Percentiles rank a stretch among this genome's conserved stretches.
Conservation (phyloP, 1,284 basidiomycete species). For the Ustilago curta region DNA sequence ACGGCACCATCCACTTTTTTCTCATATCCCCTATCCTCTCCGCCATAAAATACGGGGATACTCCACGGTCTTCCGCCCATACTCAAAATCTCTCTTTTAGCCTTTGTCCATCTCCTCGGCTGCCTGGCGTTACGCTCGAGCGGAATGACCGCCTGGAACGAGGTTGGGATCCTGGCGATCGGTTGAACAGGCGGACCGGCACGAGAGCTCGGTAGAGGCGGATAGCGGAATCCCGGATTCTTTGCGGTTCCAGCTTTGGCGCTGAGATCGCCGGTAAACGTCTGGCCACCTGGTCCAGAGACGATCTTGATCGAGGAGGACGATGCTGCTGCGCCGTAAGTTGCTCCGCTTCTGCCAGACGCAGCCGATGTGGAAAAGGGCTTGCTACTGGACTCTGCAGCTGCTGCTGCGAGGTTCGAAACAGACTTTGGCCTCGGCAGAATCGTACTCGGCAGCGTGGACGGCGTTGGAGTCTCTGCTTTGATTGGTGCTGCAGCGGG, state of each 20-base stretch:
- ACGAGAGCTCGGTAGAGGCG: constrained; percentile 44
- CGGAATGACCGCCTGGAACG: constrained; percentile 52
- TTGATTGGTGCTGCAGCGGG: constrained; percentile 22
- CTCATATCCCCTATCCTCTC: constrained; percentile 43
- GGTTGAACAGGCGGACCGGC: constrained; percentile 54
- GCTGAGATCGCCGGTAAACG: constrained; percentile 39
- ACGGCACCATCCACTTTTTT: constrained; percentile 32
- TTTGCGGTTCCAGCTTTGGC: constrained; percentile 46
- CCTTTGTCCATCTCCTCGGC: constrained; percentile 52
- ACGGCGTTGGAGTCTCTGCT: constrained; percentile 25
- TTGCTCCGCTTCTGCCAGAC: neutral
- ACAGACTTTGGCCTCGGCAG: constrained; percentile 16
- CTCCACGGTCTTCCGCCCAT: constrained; percentile 61
- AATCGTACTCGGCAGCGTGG: neutral
- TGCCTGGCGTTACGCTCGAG: constrained; percentile 44
- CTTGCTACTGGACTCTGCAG: constrained; percentile 3
- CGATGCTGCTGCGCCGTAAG: neutral
- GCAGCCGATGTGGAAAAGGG: neutral
- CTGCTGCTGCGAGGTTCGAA: constrained; percentile 8
- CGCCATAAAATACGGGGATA: constrained; percentile 56
- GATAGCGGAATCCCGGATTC: constrained; percentile 57
- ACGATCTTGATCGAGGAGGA: constrained; percentile 42
- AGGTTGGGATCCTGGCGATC: constrained; percentile 50
- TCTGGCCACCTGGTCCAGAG: constrained; percentile 28
- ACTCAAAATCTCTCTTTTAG: constrained; percentile 55